Base-by-base conservation (phyloP, 192 early-diverging fungal species). In the Phlyctochytrium planicorne region DNA sequence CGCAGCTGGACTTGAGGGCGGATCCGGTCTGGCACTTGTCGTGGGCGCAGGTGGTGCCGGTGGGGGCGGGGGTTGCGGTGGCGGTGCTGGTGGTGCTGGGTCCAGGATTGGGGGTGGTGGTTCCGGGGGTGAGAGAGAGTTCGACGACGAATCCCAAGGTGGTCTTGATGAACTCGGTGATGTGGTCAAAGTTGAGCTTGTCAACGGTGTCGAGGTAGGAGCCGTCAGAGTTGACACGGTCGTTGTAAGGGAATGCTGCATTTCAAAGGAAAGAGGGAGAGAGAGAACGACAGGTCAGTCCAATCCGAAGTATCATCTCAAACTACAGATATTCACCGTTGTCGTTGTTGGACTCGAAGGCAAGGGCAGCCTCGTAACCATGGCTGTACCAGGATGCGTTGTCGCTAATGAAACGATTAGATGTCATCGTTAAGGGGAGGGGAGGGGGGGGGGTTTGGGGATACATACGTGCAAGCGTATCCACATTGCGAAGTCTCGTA, bases 71-170 rank as follows among this genome's bases (percentile, higher is more conserved):
- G 24, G 69, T 60, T 12, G 34, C 69, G 4, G 68, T 34, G 2
- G 63, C 64, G 20, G 62, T 56, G n/a, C 78, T 75, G 53, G 72
- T 66, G 36, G 67, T 69, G 65, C 70, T 77, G 23, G 79, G 68
- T 36, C 78, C 61, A 23, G 53, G 53, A 69, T 83, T 83, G 59
- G 78, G 75, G 40, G 40, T 47, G 25, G 81, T 75, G 32, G 56
- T 68, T 27, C 59, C 60, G 31, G 75, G 66, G 37, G 53, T 68
- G 29, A 64, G 66, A 2, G 69, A 25, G 34, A 83, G 71, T 33
- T 62, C 94, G 20, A 92, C 82, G 16, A 87, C 90, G 75, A 90
- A 95, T 6, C 88, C 90, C 47, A 93, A 33, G 20, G 68, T 67
- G 37, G 60, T 69, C 3, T 40, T 23, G 27, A 64, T 59, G 60